A percentile compares a stretch with the other conserved stretches of the same genome.
These are phyloP conservation scores for Wickerhamomyces alni DNA, from an alignment of 805 yeast genomes.

Conservation along the genomic window DNA sequence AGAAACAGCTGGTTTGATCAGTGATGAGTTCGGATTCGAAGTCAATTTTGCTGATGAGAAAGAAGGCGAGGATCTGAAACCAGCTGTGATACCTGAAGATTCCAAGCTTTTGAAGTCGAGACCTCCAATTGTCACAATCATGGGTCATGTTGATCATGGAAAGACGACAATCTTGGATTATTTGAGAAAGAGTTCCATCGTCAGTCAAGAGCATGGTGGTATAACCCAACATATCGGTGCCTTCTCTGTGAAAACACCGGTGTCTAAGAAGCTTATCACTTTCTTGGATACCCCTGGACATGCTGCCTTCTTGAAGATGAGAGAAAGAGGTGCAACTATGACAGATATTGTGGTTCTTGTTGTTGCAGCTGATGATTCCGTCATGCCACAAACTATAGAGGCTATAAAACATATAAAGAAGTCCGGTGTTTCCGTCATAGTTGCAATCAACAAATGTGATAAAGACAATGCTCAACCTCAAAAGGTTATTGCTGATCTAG, in stretches of 20 bases:
- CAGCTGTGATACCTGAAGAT: constrained; percentile 37
- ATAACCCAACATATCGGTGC: constrained; percentile 99
- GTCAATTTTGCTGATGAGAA: constrained; percentile 26
- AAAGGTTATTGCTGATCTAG: constrained; percentile 70
- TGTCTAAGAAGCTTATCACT: constrained; percentile 70
- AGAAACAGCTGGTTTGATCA: constrained; percentile 80
- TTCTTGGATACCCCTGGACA: constrained; percentile 98
- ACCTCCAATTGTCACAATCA: constrained; percentile 93
- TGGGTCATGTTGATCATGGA: constrained; percentile 99
- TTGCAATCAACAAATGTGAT: constrained; percentile 91
- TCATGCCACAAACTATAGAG: constrained; percentile 95
- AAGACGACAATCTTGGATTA: constrained; percentile 91
- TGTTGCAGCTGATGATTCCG: constrained; percentile 96
- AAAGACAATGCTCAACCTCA: constrained; percentile 70
- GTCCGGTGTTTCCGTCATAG: constrained; percentile 77
- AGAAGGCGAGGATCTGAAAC: constrained; percentile 43
- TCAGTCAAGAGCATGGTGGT: constrained; percentile 85
- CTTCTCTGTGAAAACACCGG: constrained; percentile 76
- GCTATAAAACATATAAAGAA: constrained; percentile 89
- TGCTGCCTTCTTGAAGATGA: constrained; percentile 92
- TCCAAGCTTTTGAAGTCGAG: constrained; percentile 53
- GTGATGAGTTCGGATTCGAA: constrained; percentile 82
- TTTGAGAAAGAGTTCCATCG: constrained; percentile 79
- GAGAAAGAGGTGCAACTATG: constrained; percentile 91
- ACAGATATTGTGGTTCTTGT: constrained; percentile 91